Conservation (phyloP, 495 filamentous ascomycete genomes). For the Hypoxylon fragiforme region DNA sequence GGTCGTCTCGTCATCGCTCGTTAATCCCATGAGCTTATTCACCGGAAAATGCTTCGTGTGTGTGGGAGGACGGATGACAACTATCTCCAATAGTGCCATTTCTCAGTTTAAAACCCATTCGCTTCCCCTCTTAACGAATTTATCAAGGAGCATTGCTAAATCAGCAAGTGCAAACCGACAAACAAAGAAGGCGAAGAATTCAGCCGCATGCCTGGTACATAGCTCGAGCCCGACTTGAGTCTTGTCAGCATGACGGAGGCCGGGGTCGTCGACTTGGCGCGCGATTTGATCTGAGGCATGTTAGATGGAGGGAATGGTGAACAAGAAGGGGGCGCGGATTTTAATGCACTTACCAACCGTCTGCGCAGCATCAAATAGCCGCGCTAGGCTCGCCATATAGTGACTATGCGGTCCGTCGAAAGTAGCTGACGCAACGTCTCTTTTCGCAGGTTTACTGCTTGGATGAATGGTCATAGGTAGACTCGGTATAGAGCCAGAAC, state of each 20-base stretch:
- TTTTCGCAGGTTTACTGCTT: conserved; percentile 61
- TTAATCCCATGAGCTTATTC: background rate
- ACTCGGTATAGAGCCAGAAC: conserved; percentile 59
- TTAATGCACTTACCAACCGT: conserved; percentile 71
- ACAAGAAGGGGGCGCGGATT: background rate
- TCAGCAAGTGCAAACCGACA: conserved; percentile 92
- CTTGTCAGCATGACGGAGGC: conserved; percentile 73
- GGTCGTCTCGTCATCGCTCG: conserved; percentile 4
- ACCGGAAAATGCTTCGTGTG: background rate
- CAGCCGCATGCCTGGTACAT: conserved; percentile 88
- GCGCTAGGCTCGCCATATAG: conserved; percentile 89
- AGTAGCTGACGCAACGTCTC: conserved; percentile 67
- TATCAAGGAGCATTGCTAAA: conserved; percentile 85
- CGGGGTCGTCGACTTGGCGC: conserved; percentile 92
- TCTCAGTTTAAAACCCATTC: conserved; percentile 79
- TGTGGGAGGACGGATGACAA: background rate
- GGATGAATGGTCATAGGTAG: conserved; percentile 80
- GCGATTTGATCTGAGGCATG: conserved; percentile 81
- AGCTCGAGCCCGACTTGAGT: conserved; percentile 94
- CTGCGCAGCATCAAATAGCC: conserved; percentile 92
- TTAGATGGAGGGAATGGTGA: no score
- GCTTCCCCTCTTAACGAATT: conserved; percentile 92
- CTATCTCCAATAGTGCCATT: background rate
- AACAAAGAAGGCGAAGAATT: conserved; percentile 97
- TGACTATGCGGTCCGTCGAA: conserved; percentile 83